phyloP scores from a whole-genome alignment of 2,329 filamentous ascomycete genomes.

The Hyphodiscus sp. region DNA sequence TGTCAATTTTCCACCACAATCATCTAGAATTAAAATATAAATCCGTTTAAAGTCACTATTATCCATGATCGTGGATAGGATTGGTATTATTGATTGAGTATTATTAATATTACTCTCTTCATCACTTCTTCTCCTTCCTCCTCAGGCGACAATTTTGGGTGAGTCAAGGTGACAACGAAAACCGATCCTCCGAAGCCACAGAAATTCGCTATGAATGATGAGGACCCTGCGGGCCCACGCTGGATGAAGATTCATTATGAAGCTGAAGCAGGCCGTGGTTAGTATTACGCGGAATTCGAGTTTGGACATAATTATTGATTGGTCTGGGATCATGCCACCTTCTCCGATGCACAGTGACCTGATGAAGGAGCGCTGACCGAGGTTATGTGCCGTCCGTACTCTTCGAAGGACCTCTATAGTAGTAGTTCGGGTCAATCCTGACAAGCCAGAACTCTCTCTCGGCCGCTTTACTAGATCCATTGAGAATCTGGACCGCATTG shows the following conservation, averaged over 20 bases:
- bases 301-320: conserved; percentile 1
- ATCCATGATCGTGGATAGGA: too few species aligned
- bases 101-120: too few species aligned
- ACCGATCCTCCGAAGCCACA: conserved; percentile 1
- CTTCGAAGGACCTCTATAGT: not conserved
- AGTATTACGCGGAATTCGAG: conserved; percentile 1
- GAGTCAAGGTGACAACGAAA: too few species aligned
- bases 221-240: conserved; percentile 1
- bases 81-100: too few species aligned
- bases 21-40: too few species aligned
- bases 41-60: too few species aligned
- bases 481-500: not conserved
- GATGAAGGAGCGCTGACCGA: conserved; percentile 4
- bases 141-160: too few species aligned
- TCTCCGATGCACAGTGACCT: conserved; percentile 1
- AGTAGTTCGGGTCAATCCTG: conserved; percentile 2
- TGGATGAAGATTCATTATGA: conserved; percentile 3
- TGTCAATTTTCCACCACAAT: too few species aligned
- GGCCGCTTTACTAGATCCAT: not conserved
- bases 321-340: conserved; percentile 2
- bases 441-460: not conserved
- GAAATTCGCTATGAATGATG: conserved; percentile 1
- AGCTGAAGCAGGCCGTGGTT: conserved; percentile 1
- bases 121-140: too few species aligned
- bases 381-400: conserved; percentile 5